A percentile compares a stretch with the other conserved stretches of the same genome.
Evolutionary conservation across 1,139 yeast genomes (phyloP).

Genomic region (Pneumocystis sp.): DNA sequence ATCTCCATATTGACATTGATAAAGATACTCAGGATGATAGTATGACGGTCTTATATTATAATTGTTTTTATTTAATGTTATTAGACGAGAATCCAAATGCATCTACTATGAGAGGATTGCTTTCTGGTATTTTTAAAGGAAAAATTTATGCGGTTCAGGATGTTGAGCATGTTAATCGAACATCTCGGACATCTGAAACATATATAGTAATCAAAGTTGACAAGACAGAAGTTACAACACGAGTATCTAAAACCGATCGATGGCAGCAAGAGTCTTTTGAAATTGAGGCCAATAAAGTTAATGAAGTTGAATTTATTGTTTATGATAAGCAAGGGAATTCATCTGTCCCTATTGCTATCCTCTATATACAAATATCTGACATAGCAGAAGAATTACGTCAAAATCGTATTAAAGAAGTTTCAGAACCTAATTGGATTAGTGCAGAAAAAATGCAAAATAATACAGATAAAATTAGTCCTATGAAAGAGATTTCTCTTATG

Average conservation of each 20-base stretch:
- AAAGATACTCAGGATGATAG: conserved; percentile 34
- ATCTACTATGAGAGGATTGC: conserved; percentile 57
- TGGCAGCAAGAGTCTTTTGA: conserved; percentile 68
- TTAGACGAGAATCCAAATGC: conserved; percentile 37
- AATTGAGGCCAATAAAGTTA: conserved; percentile 73
- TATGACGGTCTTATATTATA: conserved; percentile 18
- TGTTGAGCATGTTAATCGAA: conserved; percentile 75
- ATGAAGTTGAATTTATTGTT: conserved; percentile 76
- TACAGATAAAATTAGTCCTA: neutral
- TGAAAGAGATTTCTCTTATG: neutral
- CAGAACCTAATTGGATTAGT: conserved; percentile 73
- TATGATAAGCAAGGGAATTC: conserved; percentile 60
- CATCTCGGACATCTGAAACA: conserved; percentile 68
- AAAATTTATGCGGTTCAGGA: conserved; percentile 65
- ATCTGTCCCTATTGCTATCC: conserved; percentile 75
- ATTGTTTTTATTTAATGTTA: neutral
- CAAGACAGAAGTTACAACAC: conserved; percentile 68
- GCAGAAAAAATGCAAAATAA: conserved; percentile 29
- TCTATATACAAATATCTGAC: conserved; percentile 82
- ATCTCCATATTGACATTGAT: conserved; percentile 62
- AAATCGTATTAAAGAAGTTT: conserved; percentile 65
- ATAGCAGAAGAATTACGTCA: conserved; percentile 88
- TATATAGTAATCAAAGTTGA: conserved; percentile 67
- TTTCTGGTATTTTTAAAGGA: conserved; percentile 63
- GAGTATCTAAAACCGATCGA: conserved; percentile 57